Conservation (phyloP, 2,329 filamentous ascomycete genomes). For the Fragosphaeria purpurea region DNA sequence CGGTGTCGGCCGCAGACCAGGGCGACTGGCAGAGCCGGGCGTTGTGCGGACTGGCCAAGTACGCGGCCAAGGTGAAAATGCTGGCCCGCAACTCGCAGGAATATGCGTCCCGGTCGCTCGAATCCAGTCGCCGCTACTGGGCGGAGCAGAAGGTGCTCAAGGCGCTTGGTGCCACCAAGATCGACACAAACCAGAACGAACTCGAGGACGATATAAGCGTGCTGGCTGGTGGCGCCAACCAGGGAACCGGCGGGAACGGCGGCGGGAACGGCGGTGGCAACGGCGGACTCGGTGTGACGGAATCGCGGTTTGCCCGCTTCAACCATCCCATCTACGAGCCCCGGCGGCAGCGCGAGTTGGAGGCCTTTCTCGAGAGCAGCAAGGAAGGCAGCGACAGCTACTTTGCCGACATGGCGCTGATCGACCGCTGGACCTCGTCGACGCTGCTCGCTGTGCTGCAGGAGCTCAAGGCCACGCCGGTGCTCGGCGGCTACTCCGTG, state of each 20-base stretch:
- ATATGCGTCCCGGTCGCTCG: constrained; percentile 1
- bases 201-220: background rate
- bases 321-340: constrained; percentile 3
- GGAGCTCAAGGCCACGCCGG: constrained; percentile 1
- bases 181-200: background rate
- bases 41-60: constrained; percentile 1
- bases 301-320: background rate
- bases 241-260: too few species aligned
- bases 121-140: background rate
- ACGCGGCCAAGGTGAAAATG: constrained; percentile 5
- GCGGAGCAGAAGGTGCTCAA: constrained; percentile 2
- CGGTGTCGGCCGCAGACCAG: constrained; percentile 1
- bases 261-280: too few species aligned
- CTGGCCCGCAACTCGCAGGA: constrained; percentile 3
- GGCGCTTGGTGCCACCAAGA: background rate
- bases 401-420: constrained; percentile 2
- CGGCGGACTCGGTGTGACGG: too few species aligned
- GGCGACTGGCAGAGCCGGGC: constrained; percentile 1
- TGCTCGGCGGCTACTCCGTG: background rate
- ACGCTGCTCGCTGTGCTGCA: constrained; percentile 2
- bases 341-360: constrained; percentile 1
- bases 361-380: constrained; percentile 1
- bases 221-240: too few species aligned
- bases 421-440: constrained; percentile 4
- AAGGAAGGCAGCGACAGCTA: constrained; percentile 1